These are phyloP conservation scores for Solidago caesia DNA, from an alignment of 129 eudicot genomes.

Conservation along the genomic window DNA sequence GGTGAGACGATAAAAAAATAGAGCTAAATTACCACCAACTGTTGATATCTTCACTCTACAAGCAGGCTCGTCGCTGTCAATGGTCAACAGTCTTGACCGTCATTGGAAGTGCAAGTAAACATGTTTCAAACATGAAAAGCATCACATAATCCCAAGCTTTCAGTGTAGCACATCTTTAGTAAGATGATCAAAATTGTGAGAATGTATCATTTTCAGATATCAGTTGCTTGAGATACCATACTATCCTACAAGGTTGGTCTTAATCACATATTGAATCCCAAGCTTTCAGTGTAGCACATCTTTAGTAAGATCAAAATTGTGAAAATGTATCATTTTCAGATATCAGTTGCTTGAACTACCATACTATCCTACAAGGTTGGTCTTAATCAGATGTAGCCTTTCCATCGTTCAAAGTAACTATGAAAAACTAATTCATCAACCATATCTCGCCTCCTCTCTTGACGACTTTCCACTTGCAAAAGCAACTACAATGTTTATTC, in stretches of 20 bases:
- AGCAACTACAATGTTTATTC: background rate
- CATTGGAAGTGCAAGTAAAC: background rate
- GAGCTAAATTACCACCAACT: no score
- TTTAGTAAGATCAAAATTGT: background rate
- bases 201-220: background rate
- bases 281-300: background rate
- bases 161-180: background rate
- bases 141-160: background rate
- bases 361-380: background rate
- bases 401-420: background rate
- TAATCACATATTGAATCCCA: background rate
- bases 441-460: background rate
- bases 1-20: no score
- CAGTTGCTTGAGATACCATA: background rate
- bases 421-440: background rate
- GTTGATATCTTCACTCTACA: background rate
- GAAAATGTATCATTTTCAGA: background rate
- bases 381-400: constrained; percentile 3
- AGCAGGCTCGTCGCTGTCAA: background rate
- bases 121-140: background rate
- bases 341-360: background rate
- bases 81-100: background rate
- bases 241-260: background rate
- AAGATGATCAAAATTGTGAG: background rate
- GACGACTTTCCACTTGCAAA: background rate